Percentiles rank a stretch among this genome's conserved stretches.
Evolutionary conservation across 257 asterid genomes (phyloP).

Genomic region (Nicotiana tomentosiformis): DNA sequence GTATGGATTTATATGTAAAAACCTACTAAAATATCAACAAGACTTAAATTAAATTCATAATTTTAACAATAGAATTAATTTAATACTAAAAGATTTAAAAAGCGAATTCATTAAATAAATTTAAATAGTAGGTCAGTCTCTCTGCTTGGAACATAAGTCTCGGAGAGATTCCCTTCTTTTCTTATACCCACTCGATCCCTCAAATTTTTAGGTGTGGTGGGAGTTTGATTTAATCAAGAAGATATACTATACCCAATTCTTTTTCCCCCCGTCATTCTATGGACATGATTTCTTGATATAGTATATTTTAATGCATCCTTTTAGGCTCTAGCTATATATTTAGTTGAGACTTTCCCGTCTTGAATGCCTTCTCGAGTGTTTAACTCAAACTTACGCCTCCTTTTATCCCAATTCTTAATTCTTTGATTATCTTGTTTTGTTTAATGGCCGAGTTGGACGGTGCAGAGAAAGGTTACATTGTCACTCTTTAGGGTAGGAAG

Average conservation of each 20-base stretch:
- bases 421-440: not conserved
- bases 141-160: not conserved
- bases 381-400: not conserved
- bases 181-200: not conserved
- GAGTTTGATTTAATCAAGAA: not conserved
- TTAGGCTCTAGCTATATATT: not conserved
- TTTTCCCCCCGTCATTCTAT: not conserved
- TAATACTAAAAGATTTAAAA: too few species aligned
- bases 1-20: too few species aligned
- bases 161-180: not conserved
- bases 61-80: too few species aligned
- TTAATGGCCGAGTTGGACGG: not conserved
- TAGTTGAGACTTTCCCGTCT: not conserved
- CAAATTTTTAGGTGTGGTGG: not conserved
- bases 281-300: not conserved
- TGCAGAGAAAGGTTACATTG: not conserved
- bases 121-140: too few species aligned
- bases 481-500: not conserved
- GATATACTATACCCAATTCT: not conserved
- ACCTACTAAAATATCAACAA: fast-evolving
- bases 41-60: too few species aligned
- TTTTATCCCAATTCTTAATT: not conserved
- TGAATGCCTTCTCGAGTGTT: not conserved
- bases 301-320: not conserved
- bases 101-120: too few species aligned